A percentile compares a stretch with the other conserved stretches of the same genome.
Conservation (phyloP, 345 rosid genomes). For the Sonneratia caseolaris region DNA sequence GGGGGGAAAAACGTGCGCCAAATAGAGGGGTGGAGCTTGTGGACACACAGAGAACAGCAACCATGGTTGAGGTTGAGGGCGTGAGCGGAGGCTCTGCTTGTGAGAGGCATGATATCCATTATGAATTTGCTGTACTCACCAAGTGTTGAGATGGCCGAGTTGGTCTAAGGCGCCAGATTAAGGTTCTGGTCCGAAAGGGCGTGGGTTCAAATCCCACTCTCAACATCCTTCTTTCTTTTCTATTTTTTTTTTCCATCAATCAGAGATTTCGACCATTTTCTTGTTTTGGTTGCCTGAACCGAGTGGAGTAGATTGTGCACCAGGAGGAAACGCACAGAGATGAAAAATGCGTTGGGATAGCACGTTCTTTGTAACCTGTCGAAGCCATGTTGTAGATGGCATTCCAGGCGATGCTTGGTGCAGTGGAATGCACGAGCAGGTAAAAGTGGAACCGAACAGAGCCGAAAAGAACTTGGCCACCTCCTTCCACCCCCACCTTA, state of each 20-base stretch:
- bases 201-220: conserved; percentile 98
- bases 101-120: conserved; percentile 63
- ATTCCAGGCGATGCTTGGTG: conserved; percentile 76
- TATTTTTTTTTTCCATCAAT: too few species aligned
- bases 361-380: too few species aligned
- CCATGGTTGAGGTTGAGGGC: conserved; percentile 69
- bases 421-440: conserved; percentile 79
- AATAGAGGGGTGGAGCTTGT: conserved; percentile 75
- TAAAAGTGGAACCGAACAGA: conserved; percentile 87
- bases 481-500: conserved; percentile 73
- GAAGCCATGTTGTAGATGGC: conserved; percentile 64
- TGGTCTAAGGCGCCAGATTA: conserved; percentile 99
- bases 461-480: conserved; percentile 87
- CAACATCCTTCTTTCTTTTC: conserved; percentile 13
- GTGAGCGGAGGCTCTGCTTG: conserved; percentile 60
- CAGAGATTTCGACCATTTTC: too few species aligned
- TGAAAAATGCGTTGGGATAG: conserved; percentile 79
- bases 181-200: conserved; percentile 99
- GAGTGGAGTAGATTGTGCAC: conserved; percentile 89
- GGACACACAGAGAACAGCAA: conserved; percentile 44
- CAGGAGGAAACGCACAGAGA: conserved; percentile 50
- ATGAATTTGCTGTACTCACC: conserved; percentile 8
- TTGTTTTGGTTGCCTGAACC: conserved; percentile 62
- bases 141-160: conserved; percentile 75
- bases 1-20: conserved; percentile 73